These are phyloP conservation scores for Solanum arcanum DNA, from an alignment of 257 asterid genomes.

Conservation along the genomic window DNA sequence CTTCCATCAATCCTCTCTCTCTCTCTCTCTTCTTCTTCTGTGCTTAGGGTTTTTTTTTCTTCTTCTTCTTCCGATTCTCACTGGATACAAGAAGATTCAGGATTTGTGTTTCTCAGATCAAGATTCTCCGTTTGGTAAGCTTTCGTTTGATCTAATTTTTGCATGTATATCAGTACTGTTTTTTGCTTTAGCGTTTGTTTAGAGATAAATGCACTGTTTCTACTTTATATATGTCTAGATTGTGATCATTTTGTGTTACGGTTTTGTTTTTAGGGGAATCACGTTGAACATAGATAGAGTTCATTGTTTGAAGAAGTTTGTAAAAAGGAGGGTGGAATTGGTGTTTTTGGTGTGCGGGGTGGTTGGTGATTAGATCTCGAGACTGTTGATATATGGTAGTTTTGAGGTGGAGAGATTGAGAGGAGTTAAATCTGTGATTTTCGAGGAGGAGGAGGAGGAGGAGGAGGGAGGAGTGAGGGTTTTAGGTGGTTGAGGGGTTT, in stretches of 20 bases:
- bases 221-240: neutral
- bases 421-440: neutral
- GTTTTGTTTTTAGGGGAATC: neutral
- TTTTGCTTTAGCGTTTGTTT: neutral
- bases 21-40: slow-evolving; percentile 4
- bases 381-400: slow-evolving; percentile 4
- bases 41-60: slow-evolving; percentile 19
- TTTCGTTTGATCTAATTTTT: slow-evolving; percentile 15
- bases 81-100: neutral
- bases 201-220: neutral
- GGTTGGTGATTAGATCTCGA: neutral
- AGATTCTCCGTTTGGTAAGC: slow-evolving; percentile 23
- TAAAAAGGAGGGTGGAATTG: neutral
- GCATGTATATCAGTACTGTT: neutral
- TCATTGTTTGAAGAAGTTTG: neutral
- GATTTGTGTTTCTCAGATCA: slow-evolving; percentile 25
- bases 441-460: slow-evolving; percentile 1
- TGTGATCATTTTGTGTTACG: neutral
- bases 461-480: slow-evolving; percentile 8
- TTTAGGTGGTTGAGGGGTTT: slow-evolving; percentile 10
- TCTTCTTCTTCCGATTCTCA: neutral
- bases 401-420: slow-evolving; percentile 17
- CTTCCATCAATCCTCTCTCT: slow-evolving; percentile 7
- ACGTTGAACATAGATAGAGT: neutral
- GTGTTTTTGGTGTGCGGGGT: neutral